A percentile compares a stretch with the other conserved stretches of the same genome.
Evolutionary conservation across 1,284 basidiomycete species (phyloP).

Genomic region (Gastroboletus turbinatus): DNA sequence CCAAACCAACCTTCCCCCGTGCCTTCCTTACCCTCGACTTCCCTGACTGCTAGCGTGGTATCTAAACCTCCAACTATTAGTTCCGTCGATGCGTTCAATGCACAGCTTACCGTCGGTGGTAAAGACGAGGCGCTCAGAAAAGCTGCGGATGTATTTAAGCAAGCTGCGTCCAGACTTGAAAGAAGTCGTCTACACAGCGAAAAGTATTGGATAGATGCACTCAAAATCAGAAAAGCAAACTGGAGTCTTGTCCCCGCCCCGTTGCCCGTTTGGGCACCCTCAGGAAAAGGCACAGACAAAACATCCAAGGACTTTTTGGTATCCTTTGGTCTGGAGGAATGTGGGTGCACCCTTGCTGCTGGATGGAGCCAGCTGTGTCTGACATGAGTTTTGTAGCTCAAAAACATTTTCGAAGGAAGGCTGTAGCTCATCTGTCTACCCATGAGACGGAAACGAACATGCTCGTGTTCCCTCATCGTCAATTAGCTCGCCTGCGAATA

Average conservation of each 20-base stretch:
- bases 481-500: conserved; percentile 57
- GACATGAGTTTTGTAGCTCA: conserved; percentile 48
- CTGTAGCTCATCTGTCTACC: conserved; percentile 64
- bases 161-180: conserved; percentile 68
- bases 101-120: conserved; percentile 69
- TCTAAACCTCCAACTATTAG: conserved; percentile 60
- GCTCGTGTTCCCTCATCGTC: conserved; percentile 64
- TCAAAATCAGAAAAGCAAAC: conserved; percentile 69
- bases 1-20: conserved; percentile 23
- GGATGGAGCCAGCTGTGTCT: not conserved
- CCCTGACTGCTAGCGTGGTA: conserved; percentile 63
- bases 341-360: conserved; percentile 41
- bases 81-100: conserved; percentile 73
- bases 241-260: conserved; percentile 79
- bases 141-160: conserved; percentile 66
- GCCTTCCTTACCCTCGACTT: conserved; percentile 32
- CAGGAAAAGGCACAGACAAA: conserved; percentile 71
- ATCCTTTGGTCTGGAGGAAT: conserved; percentile 76
- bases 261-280: conserved; percentile 62
- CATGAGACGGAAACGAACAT: conserved; percentile 42
- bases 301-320: conserved; percentile 77
- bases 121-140: conserved; percentile 76
- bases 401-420: conserved; percentile 56
- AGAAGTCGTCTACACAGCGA: conserved; percentile 58
- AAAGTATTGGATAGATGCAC: conserved; percentile 75